phyloP scores from a whole-genome alignment of 2,329 filamentous ascomycete genomes.

The Thelonectria olida region DNA sequence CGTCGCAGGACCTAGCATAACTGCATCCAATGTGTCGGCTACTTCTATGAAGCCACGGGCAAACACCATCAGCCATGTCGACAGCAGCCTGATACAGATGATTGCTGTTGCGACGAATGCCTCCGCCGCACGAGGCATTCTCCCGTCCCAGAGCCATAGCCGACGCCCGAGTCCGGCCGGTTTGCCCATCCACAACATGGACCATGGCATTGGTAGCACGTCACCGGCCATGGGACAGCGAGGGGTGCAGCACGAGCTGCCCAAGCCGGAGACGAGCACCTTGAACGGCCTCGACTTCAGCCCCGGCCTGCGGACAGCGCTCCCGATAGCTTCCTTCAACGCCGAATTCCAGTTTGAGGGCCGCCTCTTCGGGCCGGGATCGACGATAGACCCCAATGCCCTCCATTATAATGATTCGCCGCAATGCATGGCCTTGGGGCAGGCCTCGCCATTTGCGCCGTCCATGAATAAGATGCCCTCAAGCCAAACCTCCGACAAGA shows the following conservation, averaged over 20 bases:
- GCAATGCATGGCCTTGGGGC: constrained; percentile 71
- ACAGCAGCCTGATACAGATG: constrained; percentile 78
- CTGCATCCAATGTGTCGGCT: constrained; percentile 55
- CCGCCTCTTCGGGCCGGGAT: constrained; percentile 73
- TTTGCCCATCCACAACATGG: constrained; percentile 65
- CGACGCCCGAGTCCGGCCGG: constrained; percentile 81
- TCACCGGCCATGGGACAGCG: constrained; percentile 73
- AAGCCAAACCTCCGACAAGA: constrained; percentile 74
- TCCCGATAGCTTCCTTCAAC: constrained; percentile 69
- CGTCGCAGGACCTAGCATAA: constrained; percentile 75
- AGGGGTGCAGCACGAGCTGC: constrained; percentile 72
- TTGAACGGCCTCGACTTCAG: constrained; percentile 72
- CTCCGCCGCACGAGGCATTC: constrained; percentile 58
- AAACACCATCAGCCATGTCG: constrained; percentile 96
- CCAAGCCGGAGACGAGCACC: constrained; percentile 83
- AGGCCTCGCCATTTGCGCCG: constrained; percentile 68
- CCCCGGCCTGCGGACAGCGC: constrained; percentile 81
- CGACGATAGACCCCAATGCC: constrained; percentile 71
- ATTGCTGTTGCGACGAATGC: constrained; percentile 70
- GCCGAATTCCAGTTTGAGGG: constrained; percentile 59
- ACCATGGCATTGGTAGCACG: constrained; percentile 79
- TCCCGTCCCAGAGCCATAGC: constrained; percentile 70
- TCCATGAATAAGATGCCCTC: constrained; percentile 67
- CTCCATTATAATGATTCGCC: constrained; percentile 87
- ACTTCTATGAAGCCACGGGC: constrained; percentile 84